A percentile compares a stretch with the other conserved stretches of the same genome.
Evolutionary conservation across 2,329 filamentous ascomycete genomes (phyloP).

Genomic region (Cladosporium sp.): DNA sequence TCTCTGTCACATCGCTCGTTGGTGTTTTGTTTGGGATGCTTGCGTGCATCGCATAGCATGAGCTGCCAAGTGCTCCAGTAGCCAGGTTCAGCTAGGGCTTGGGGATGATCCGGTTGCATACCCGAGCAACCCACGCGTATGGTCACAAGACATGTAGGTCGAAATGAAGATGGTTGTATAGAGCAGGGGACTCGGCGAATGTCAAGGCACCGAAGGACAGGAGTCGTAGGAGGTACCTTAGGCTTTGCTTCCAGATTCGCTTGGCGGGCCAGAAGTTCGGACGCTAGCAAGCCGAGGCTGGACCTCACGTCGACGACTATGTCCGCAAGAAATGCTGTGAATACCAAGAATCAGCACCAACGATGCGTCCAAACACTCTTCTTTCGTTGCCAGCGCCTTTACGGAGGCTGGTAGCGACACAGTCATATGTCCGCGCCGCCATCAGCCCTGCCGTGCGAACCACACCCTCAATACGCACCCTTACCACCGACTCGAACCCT

Average conservation of each 20-base stretch:
- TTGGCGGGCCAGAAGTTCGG: background rate
- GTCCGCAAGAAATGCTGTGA: background rate
- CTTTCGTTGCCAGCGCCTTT: conserved; percentile 9
- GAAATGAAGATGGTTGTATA: background rate
- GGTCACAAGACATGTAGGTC: too few species aligned
- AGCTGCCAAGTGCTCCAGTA: background rate
- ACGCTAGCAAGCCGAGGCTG: background rate
- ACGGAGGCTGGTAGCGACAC: background rate
- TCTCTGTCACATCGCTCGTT: too few species aligned
- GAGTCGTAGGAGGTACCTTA: too few species aligned
- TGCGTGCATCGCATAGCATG: background rate
- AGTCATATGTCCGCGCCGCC: background rate
- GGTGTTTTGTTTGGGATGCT: too few species aligned
- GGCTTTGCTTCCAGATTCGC: too few species aligned
- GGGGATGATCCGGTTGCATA: background rate
- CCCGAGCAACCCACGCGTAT: background rate
- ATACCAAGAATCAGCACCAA: background rate
- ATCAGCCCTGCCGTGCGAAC: background rate
- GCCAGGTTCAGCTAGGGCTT: background rate
- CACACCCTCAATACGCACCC: conserved; percentile 1
- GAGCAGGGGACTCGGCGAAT: background rate
- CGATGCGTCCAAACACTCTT: conserved; percentile 1
- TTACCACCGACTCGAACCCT: conserved; percentile 15
- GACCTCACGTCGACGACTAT: background rate
- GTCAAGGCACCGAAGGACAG: background rate